Evolutionary conservation across 176 grass and related monocot species (phyloP), one percentile per base, ranked within the genome.

Genomic region (Musa beccarii): DNA sequence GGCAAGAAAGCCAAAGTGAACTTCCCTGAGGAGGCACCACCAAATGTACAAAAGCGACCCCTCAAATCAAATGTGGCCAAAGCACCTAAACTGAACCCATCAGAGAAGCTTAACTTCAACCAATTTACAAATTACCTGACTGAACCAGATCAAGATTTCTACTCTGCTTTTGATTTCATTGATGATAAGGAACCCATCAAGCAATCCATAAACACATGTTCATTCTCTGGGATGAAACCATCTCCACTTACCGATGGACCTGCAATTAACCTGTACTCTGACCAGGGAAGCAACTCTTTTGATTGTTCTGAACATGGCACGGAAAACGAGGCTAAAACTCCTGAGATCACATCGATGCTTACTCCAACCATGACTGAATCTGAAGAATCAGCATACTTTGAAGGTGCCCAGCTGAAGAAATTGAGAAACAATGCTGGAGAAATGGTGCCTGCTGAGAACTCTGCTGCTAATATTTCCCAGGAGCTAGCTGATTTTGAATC

Each of bases 1-100:
- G 95, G 95, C 53, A 99, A 84, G 75, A 99, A 98, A 82, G 94
- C 95, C 51, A 99, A 99, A 84, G 88, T 99, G 49, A 99, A 99
- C 76, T 99, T 99, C 61, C 88, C 90, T 64, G 86, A 91, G 1
- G 86, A 76, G 74, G 56, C 73, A 52, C 80, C 76, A 84, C 59
- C 43, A 59, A 56, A 28, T 76, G 79, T 52, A 75, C 84, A 87
- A 76, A 91, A 89, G 70, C 59, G 67, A n/a, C 64, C 23, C 53
- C 49, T 23, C 59, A 65, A 79, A 53, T 21, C 28, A 59, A 69
- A 59, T 80, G 34, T 61, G 22, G 66, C 22, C 20, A 79, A 84
- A 78, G 81, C 56, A 52, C 55, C 79, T 63, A 83, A 83, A 81
- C 50, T 71, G 76, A 87, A 72, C 11, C 29, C 52, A 54, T 20